These are phyloP conservation scores for Glarea lozoyensis DNA, from an alignment of 495 filamentous ascomycete genomes.

Conservation along the genomic window DNA sequence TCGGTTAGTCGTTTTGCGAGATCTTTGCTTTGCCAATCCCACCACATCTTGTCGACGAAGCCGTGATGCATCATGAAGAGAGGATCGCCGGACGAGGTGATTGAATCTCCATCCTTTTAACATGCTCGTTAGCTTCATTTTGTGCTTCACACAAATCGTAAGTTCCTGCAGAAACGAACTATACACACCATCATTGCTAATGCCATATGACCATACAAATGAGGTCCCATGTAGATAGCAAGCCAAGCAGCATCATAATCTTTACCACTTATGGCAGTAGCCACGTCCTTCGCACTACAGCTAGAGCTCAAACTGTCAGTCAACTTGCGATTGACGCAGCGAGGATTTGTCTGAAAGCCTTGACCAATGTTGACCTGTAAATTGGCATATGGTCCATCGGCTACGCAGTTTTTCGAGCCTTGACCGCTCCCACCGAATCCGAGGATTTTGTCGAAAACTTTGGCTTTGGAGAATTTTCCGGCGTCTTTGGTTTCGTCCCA, in stretches of 20 bases:
- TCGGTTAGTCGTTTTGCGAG: not conserved
- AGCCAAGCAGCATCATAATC: not conserved
- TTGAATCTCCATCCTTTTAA: too few relatives aligned
- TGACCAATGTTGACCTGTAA: constrained; percentile 4
- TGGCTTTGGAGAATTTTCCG: constrained; percentile 24
- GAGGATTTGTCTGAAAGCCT: constrained; percentile 1
- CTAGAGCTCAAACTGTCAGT: too few relatives aligned
- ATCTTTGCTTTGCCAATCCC: constrained; percentile 2
- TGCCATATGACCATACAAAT: not conserved
- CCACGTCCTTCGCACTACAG: too few relatives aligned
- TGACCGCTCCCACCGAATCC: constrained; percentile 38
- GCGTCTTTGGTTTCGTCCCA: constrained; percentile 38
- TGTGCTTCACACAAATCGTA: not conserved
- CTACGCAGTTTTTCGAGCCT: constrained; percentile 25
- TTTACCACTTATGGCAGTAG: too few relatives aligned
- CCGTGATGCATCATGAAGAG: constrained; percentile 6
- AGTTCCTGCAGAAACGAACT: not conserved
- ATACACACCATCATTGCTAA: not conserved
- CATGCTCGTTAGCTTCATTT: too few relatives aligned
- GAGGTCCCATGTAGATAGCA: not conserved
- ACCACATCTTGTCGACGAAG: constrained; percentile 2
- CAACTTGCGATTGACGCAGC: constrained; percentile 18
- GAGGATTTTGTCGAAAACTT: constrained; percentile 23
- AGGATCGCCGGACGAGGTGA: constrained; percentile 1
- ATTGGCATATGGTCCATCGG: constrained; percentile 33